A percentile compares a stretch with the other conserved stretches of the same genome.
Evolutionary conservation across 352 stramenopile species (phyloP).

Genomic region (Phytophthora europaea): DNA sequence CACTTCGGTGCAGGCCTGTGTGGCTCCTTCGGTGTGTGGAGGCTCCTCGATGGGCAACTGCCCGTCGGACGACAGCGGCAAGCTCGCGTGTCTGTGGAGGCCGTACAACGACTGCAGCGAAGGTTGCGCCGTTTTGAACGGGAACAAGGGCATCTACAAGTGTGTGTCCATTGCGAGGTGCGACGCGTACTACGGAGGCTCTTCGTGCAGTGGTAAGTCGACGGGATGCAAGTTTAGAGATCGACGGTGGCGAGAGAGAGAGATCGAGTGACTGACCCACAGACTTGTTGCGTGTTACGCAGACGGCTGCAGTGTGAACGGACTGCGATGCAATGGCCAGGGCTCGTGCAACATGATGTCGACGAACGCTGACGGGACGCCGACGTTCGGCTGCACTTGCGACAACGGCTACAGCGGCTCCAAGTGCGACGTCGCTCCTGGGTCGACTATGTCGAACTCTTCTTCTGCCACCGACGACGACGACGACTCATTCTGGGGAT

Average conservation of each 20-base stretch:
- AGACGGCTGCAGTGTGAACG: slow-evolving; percentile 63
- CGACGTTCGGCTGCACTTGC: slow-evolving; percentile 71
- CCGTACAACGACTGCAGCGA: slow-evolving; percentile 30
- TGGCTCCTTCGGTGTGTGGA: slow-evolving; percentile 65
- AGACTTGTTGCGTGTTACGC: neutral
- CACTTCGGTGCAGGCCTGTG: slow-evolving; percentile 71
- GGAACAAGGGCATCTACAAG: slow-evolving; percentile 77
- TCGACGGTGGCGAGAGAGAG: neutral
- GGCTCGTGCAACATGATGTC: slow-evolving; percentile 72
- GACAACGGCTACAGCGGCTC: slow-evolving; percentile 77
- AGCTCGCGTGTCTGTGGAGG: slow-evolving; percentile 78
- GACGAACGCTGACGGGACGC: slow-evolving; percentile 37
- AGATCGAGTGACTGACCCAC: neutral
- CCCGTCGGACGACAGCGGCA: slow-evolving; percentile 65
- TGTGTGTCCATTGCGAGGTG: slow-evolving; percentile 84
- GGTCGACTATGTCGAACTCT: slow-evolving; percentile 15
- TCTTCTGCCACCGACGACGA: slow-evolving; percentile 15
- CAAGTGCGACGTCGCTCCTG: slow-evolving; percentile 47
- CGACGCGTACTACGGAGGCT: slow-evolving; percentile 68
- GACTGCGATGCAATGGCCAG: slow-evolving; percentile 79
- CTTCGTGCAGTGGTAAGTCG: slow-evolving; percentile 65
- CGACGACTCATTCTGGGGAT: slow-evolving; percentile 13
- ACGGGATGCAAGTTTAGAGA: neutral
- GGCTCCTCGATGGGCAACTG: slow-evolving; percentile 66
- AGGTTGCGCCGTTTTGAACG: slow-evolving; percentile 39